Evolutionary conservation across 768 basidiomycete genomes (phyloP).

Genomic region (Amanita pallidorosea): DNA sequence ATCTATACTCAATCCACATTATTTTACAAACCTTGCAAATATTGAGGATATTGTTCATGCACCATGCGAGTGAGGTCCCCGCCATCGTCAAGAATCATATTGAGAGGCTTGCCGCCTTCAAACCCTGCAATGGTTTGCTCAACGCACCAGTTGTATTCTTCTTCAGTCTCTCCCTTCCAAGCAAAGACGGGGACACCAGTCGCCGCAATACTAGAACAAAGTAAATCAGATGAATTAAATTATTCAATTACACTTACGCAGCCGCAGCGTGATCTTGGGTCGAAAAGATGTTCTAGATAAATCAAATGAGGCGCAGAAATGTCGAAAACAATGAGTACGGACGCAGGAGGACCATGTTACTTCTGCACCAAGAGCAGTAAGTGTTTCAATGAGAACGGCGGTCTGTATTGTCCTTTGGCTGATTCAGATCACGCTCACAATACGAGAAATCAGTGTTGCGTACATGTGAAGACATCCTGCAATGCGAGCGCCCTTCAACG

Average conservation of each 20-base stretch:
- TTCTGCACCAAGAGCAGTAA: conserved; percentile 90
- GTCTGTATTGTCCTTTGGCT: conserved; percentile 88
- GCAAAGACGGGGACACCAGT: conserved; percentile 98
- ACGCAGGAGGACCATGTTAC: conserved; percentile 99
- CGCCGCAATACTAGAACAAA: conserved; percentile 68
- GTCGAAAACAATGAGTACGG: conserved; percentile 18
- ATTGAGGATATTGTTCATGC: conserved; percentile 94
- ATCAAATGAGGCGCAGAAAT: neutral
- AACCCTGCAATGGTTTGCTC: conserved; percentile 92
- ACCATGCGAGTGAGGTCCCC: conserved; percentile 93
- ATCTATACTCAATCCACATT: neutral
- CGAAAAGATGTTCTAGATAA: conserved; percentile 88
- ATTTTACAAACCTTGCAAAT: conserved; percentile 47
- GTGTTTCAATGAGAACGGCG: conserved; percentile 96
- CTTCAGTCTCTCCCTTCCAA: conserved; percentile 99
- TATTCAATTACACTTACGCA: conserved; percentile 45
- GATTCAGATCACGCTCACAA: conserved; percentile 6
- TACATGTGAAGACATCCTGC: conserved; percentile 98
- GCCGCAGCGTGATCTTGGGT: conserved; percentile 99
- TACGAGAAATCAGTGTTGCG: conserved; percentile 13
- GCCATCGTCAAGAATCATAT: conserved; percentile 99
- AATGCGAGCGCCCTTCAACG: conserved; percentile 90
- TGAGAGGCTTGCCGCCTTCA: conserved; percentile 70
- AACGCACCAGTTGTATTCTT: conserved; percentile 97
- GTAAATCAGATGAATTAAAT: neutral